Evolutionary conservation across 2,329 filamentous ascomycete genomes (phyloP), one percentile per base, ranked within the genome.

Genomic region (Davidsoniella virescens): DNA sequence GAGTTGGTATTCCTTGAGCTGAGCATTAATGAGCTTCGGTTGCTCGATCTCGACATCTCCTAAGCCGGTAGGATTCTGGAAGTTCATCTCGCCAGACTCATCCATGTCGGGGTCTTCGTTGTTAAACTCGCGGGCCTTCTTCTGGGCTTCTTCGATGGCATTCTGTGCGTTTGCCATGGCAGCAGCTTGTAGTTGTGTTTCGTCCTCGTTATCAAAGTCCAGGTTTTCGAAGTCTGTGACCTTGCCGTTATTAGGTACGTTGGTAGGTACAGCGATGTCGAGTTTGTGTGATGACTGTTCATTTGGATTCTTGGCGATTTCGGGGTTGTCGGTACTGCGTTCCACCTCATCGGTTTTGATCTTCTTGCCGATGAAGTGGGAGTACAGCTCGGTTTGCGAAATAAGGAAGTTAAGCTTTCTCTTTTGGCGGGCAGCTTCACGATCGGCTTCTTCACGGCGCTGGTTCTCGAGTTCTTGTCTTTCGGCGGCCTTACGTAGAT

Each of bases 341-440:
- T 98, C 88, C 44, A 94, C 87, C 62, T 96, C 88, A 58, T 92
- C 84, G 1, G 90, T 96, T 69, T 94, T 94, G 67, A 96, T 94
- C 72, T 98, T 98, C 70, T 94, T 94, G 64, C 92, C 90, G 59
- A 98, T 95, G 66, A 98, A 98, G 72, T 98, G 92, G 40, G 90
- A 96, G 71, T 98, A 98, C 47, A 98, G 75, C 64, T 98, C 92
- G 1, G 92, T 98, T 68, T 98, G 92, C 1, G 90, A 95, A 64
- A 98, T 98, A 56, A 98, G 75, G 74, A 98, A 98, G 68, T 98
- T 96, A 63, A 98, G 84, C 70, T 98, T 98, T 60, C 92, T 81
- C 76, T 94, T 94, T 69, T 98, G 92, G 56, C 92, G 79, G 58
- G 94, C 94, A 14, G 92, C 87, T 75, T 98, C 92, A 56, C 93